Evolutionary conservation across 768 basidiomycete species (phyloP).

Genomic region (Suillus luteus): DNA sequence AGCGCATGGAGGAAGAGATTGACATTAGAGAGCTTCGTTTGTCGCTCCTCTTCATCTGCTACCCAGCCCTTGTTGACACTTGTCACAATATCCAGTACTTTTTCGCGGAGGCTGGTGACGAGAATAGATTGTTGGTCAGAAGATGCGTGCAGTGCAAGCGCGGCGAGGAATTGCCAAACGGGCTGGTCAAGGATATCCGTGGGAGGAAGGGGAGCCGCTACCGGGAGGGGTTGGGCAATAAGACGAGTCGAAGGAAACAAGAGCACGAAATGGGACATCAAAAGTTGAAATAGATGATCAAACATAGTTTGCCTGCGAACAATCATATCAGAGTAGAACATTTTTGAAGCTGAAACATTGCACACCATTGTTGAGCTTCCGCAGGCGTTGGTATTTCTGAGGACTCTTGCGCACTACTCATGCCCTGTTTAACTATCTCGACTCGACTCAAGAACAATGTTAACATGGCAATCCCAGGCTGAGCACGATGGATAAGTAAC

Average conservation of each 20-base stretch:
- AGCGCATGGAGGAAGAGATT: conserved; percentile 88
- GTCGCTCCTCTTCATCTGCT: conserved; percentile 69
- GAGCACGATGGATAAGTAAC: conserved; percentile 10
- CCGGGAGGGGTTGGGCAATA: conserved; percentile 40
- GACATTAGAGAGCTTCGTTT: conserved; percentile 85
- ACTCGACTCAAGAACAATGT: conserved; percentile 91
- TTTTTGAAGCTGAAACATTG: not conserved
- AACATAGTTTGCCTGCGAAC: conserved; percentile 79
- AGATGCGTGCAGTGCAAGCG: conserved; percentile 81
- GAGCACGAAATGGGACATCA: conserved; percentile 71
- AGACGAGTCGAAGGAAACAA: conserved; percentile 92
- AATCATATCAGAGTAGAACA: not conserved
- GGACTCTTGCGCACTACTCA: conserved; percentile 50
- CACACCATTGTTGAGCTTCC: conserved; percentile 80
- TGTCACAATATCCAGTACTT: conserved; percentile 88
- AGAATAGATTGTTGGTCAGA: conserved; percentile 87
- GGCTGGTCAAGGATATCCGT: conserved; percentile 80
- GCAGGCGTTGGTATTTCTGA: conserved; percentile 63
- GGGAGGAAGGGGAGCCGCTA: conserved; percentile 35
- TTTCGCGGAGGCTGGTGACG: conserved; percentile 85
- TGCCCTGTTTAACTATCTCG: conserved; percentile 85
- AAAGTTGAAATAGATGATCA: conserved; percentile 80
- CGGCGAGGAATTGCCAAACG: conserved; percentile 94
- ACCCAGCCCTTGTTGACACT: conserved; percentile 77
- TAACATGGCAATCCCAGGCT: conserved; percentile 92